Evolutionary conservation across 495 filamentous ascomycete species (phyloP), one percentile per base, ranked within the genome.

Genomic region (Hypoxylon lienhwacheense): DNA sequence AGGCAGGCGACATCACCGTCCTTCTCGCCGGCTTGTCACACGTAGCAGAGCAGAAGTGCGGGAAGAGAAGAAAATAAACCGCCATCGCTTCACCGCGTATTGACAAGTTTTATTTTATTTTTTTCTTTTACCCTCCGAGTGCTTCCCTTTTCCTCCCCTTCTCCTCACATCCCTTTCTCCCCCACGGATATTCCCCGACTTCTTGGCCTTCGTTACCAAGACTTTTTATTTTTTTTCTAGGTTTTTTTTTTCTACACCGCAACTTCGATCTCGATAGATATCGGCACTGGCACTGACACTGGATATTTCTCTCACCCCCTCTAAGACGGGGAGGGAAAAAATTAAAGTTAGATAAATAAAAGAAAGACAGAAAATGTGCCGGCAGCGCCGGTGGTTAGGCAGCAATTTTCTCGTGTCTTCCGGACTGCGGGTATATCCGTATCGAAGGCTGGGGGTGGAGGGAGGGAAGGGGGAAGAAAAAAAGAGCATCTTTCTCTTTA

Each of bases 171-270:
- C 14, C 14, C 12, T 14, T 36, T 28, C 25, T 22, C 25, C 56
- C 56, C 56, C 56, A 60, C 56, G 56, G 43, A 55, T 50, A 60
- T 54, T 55, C 34, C 50, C 56, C 56, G 56, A 55, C 32, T n/a
- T n/a, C 55, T 59, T 59, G 47, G 55, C 56, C 52, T 31, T 19
- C 49, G 11, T 26, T 16, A 24, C 31, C 5, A 16, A 5, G 7
- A 5, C 16, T 5, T 11, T 15, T 14, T 15, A 12, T 33, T 33
- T 1, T 20, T 34, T 24, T 14, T 40, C 42, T 49, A 47, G 14
- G 6, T 25, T 2, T 33, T 41, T 25, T 20, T 44, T 50, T 53
- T 59, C 55, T 59, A 43, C 55, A 59, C 55, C 55, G 55, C 55
- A 59, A 59, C 36, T 59, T 59, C 47, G 49, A 59, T 59, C 48